A percentile compares a stretch with the other conserved stretches of the same genome.
phyloP scores from a whole-genome alignment of 2,329 filamentous ascomycete genomes.

The Colletotrichum abscissum region DNA sequence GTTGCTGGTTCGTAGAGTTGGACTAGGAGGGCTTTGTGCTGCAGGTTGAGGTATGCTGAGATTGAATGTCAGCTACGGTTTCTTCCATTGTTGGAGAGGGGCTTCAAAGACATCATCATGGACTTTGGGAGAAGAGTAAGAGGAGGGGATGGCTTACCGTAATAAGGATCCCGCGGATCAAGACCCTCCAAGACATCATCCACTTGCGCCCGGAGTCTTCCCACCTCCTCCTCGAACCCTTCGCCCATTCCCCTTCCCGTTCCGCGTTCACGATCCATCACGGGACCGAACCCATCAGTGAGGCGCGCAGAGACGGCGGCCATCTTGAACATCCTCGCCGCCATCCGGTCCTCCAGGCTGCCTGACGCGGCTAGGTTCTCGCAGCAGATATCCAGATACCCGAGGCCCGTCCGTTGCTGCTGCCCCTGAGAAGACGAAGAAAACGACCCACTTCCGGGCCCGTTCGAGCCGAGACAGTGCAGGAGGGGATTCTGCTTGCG shows the following conservation, averaged over 20 bases:
- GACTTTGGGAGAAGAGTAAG: neutral
- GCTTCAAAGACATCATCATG: neutral
- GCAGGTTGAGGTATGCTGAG: constrained; percentile 37
- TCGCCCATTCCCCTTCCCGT: constrained; percentile 35
- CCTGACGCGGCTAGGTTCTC: constrained; percentile 42
- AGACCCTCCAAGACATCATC: constrained; percentile 32
- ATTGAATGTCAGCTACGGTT: neutral
- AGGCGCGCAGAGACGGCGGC: constrained; percentile 49
- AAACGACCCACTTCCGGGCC: no score
- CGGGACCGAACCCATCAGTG: constrained; percentile 45
- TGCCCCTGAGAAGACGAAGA: constrained; percentile 10
- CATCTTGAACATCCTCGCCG: constrained; percentile 48
- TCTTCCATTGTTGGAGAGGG: neutral
- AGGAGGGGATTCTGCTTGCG: constrained; percentile 42
- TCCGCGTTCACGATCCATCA: neutral
- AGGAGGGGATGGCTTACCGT: neutral
- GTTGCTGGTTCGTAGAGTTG: constrained; percentile 54
- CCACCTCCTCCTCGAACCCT: constrained; percentile 45
- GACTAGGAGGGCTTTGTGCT: constrained; percentile 50
- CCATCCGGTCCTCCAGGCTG: constrained; percentile 42
- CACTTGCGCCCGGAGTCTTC: constrained; percentile 46
- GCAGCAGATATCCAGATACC: constrained; percentile 47
- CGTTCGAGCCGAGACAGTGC: neutral
- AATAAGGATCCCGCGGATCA: neutral
- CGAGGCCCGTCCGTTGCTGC: constrained; percentile 24